phyloP scores from a whole-genome alignment of 352 stramenopile species.

The Globisporangium barbulae region DNA sequence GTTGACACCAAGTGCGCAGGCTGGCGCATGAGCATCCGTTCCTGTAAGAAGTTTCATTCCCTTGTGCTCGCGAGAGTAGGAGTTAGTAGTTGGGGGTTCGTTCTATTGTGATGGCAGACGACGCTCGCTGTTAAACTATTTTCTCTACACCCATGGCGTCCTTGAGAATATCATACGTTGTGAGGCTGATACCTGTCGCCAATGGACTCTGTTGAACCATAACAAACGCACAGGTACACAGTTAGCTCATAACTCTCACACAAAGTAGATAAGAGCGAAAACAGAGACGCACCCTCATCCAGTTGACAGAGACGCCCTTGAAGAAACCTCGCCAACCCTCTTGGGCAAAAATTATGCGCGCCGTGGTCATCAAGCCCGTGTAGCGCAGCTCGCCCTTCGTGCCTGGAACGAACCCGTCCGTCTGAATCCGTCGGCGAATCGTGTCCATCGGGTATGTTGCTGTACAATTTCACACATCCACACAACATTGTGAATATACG shows the following conservation, averaged over 20 bases:
- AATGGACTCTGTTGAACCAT: slow-evolving; percentile 58
- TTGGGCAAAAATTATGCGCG: slow-evolving; percentile 61
- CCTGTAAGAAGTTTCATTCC: neutral
- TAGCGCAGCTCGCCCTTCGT: slow-evolving; percentile 47
- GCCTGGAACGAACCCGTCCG: slow-evolving; percentile 70
- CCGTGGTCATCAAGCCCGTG: slow-evolving; percentile 61
- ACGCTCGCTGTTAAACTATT: slow-evolving; percentile 22
- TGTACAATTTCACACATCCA: slow-evolving; percentile 19
- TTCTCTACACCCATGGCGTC: slow-evolving; percentile 81
- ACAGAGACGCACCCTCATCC: slow-evolving; percentile 66
- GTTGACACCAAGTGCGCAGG: neutral
- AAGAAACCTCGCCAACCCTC: slow-evolving; percentile 84
- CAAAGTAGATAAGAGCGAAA: neutral
- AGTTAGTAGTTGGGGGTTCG: slow-evolving; percentile 10
- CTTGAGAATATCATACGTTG: slow-evolving; percentile 84
- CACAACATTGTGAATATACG: slow-evolving; percentile 3
- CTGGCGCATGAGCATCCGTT: neutral
- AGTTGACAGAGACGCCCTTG: slow-evolving; percentile 86
- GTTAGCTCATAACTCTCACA: neutral
- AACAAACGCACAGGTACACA: neutral
- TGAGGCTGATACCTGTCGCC: slow-evolving; percentile 84
- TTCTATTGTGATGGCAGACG: slow-evolving; percentile 35
- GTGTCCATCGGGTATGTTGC: slow-evolving; percentile 85
- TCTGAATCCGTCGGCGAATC: slow-evolving; percentile 80
- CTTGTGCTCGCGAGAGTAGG: neutral